Conservation (phyloP, 192 early-diverging fungal species). For the Podila verticillata region DNA sequence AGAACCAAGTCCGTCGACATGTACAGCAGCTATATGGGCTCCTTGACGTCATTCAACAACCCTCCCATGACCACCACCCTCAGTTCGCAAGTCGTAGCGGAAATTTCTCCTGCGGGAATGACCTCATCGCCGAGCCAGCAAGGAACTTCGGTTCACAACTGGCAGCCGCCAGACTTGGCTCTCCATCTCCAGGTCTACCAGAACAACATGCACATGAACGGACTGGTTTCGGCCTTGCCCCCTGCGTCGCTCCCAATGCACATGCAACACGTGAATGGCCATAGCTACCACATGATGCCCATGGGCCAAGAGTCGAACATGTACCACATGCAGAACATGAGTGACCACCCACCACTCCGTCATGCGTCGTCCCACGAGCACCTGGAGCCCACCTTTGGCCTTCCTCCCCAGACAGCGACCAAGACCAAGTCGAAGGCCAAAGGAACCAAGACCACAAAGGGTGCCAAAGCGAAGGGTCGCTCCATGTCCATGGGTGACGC, state of each 20-base stretch:
- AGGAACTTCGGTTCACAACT: slow-evolving; percentile 43
- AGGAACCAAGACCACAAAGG: not conserved
- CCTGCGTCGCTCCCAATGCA: slow-evolving; percentile 27
- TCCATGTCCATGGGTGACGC: slow-evolving; percentile 52
- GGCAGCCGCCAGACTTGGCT: slow-evolving; percentile 52
- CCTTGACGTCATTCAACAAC: slow-evolving; percentile 16
- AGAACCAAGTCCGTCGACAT: slow-evolving; percentile 50
- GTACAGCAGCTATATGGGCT: slow-evolving; percentile 36
- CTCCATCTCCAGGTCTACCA: slow-evolving; percentile 39
- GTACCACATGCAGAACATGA: slow-evolving; percentile 25
- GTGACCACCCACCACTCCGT: slow-evolving; percentile 28
- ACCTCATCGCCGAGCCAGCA: slow-evolving; percentile 7
- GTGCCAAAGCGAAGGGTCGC: slow-evolving; percentile 23
- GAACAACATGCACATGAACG: slow-evolving; percentile 36
- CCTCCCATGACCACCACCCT: slow-evolving; percentile 4
- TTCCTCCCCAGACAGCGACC: slow-evolving; percentile 2
- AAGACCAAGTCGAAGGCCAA: slow-evolving; percentile 30
- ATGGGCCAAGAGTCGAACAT: slow-evolving; percentile 18
- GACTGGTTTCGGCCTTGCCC: slow-evolving; percentile 31
- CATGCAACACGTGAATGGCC: slow-evolving; percentile 27
- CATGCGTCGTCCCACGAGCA: slow-evolving; percentile 40
- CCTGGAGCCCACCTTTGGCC: slow-evolving; percentile 23
- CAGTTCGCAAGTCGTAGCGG: not conserved
- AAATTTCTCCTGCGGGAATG: slow-evolving; percentile 3
- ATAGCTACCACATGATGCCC: slow-evolving; percentile 13